Base-by-base conservation (phyloP, 495 filamentous ascomycete genomes). In the Aspergillus indologenus region DNA sequence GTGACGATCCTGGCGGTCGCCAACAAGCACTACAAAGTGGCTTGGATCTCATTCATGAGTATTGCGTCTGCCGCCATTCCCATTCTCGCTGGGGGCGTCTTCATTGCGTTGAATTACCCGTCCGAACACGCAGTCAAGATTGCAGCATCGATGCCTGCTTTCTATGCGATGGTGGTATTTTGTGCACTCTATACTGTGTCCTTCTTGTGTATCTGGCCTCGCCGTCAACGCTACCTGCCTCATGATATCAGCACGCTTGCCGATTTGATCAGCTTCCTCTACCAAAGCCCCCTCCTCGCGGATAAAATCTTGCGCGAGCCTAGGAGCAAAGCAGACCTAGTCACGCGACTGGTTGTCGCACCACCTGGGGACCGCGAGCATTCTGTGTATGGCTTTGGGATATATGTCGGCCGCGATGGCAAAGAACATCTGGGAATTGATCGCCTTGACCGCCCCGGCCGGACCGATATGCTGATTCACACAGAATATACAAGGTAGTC, bases 191-290 rank as follows among this genome's bases (percentile, higher is more conserved):
- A 92, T 57, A 79, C 85, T 19, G 69, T 92, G 20, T 87, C 85
- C 43, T 76, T 90, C 43, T 56, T 85, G 44, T 78, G 70, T 12
- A 72, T 91, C 45, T 87, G 86, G 63, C 77, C 77, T 9, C 70
- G 83, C 7, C 71, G 75, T 19, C 69, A 71, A 24, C 81, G 87
- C 54, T 77, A 85, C 20, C 79, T 91, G 12, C 88, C 90, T 0
- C 90, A 92, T 61, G 81, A 81, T 23, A 83, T 88, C 21, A 82
- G 74, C 46, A 89, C 82, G 42, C 71, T 95, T 0, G 88, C 87
- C 2, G 90, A 93, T 70, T 78, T 90, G n/a, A 78, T 92, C 59
- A 85, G 83, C 65, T 92, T 90, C 61, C 71, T 93, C 42, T 87
- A 87, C 53, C 83, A 83, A 61, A 87, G 85, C 42, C 83, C 84